Conservation (phyloP, 345 rosid genomes). For the Populus ilicifolia region DNA sequence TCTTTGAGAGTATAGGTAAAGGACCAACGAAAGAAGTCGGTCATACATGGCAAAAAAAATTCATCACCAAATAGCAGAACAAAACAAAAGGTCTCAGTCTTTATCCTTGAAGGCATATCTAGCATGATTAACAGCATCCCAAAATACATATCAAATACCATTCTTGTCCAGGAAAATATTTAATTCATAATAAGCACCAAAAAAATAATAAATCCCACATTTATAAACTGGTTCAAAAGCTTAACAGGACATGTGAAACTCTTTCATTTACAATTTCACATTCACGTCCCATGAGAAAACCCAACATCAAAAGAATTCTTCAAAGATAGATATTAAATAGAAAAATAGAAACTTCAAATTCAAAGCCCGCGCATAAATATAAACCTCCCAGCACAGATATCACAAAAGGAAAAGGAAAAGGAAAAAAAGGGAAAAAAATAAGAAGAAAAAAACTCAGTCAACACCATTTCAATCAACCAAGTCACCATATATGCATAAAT, state of each 20-base stretch:
- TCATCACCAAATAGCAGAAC: background rate
- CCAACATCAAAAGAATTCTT: no score
- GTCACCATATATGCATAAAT: background rate
- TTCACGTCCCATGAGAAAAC: no score
- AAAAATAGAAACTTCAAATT: no score
- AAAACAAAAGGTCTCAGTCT: background rate
- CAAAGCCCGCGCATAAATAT: background rate
- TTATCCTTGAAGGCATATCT: background rate
- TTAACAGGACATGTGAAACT: background rate
- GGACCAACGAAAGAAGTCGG: slow-evolving; percentile 17
- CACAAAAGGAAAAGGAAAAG: background rate
- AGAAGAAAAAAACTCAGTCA: background rate
- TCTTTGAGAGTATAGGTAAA: slow-evolving; percentile 41
- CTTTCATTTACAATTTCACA: background rate
- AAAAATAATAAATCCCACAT: no score
- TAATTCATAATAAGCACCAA: background rate
- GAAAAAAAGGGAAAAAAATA: background rate
- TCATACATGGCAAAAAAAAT: background rate
- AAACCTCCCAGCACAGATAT: background rate
- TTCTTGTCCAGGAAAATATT: background rate
- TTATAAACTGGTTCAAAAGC: no score
- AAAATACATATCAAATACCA: background rate
- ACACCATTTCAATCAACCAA: background rate
- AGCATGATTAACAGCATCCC: background rate
- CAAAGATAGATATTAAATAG: no score